Conservation (phyloP, 345 rosid species). For the Gossypium longicalyx region DNA sequence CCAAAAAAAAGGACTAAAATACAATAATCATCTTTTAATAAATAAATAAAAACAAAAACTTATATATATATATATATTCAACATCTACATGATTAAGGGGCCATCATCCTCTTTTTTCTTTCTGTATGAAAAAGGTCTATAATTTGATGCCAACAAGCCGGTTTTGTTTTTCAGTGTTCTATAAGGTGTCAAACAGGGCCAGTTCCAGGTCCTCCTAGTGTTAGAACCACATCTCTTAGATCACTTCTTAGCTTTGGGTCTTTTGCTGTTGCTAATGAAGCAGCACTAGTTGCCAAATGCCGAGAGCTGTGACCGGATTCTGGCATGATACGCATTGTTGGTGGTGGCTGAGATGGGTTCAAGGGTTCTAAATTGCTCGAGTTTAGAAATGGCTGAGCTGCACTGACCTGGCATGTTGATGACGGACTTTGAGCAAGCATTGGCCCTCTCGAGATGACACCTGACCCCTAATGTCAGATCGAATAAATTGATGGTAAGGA, state of each 20-base stretch:
- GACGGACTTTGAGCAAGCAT: slow-evolving; percentile 26
- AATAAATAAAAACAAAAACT: not conserved
- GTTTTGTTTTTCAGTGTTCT: not conserved
- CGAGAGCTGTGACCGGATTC: slow-evolving; percentile 24
- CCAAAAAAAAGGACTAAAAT: not conserved
- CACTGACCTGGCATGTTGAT: slow-evolving; percentile 21
- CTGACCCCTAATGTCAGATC: slow-evolving; percentile 20
- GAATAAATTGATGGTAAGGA: slow-evolving; percentile 15
- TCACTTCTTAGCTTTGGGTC: slow-evolving; percentile 49
- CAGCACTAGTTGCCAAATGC: slow-evolving; percentile 15
- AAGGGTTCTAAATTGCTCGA: slow-evolving; percentile 14
- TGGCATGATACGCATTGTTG: slow-evolving; percentile 7
- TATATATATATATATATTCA: not conserved
- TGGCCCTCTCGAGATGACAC: slow-evolving; percentile 8
- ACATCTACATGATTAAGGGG: not conserved
- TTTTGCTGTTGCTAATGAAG: slow-evolving; percentile 24
- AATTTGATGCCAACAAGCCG: not conserved
- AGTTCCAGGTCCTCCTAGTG: slow-evolving; percentile 69
- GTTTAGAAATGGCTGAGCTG: slow-evolving; percentile 22
- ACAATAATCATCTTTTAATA: not conserved
- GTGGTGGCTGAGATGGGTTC: slow-evolving; percentile 23
- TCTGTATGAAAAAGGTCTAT: not conserved
- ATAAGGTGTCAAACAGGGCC: slow-evolving; percentile 18
- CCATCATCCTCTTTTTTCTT: too few relatives aligned
- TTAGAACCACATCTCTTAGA: slow-evolving; percentile 61